Conservation (phyloP, 176 grass and related monocot species). For the Aegilops tauschii region DNA sequence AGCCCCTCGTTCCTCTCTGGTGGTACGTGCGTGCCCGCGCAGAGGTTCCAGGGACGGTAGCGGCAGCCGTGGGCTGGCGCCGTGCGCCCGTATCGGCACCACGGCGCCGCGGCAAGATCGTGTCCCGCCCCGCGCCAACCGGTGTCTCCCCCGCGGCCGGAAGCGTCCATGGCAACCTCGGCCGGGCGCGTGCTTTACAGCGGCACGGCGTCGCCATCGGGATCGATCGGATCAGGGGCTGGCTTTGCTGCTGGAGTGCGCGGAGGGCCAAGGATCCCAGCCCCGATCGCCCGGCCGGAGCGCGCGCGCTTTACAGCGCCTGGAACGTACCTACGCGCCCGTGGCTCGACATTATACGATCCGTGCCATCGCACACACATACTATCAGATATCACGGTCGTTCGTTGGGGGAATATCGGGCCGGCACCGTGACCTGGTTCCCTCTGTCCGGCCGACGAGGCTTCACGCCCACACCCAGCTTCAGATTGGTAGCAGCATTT, state of each 20-base stretch:
- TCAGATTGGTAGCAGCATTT: background rate
- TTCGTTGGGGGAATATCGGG: background rate
- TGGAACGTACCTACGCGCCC: background rate
- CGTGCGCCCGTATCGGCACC: background rate
- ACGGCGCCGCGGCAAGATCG: background rate
- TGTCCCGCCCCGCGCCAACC: background rate
- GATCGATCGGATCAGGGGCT: background rate
- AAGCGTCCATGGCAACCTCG: background rate
- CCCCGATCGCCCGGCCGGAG: slow-evolving; percentile 4
- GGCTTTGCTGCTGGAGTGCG: background rate
- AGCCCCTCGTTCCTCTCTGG: no score
- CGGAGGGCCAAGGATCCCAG: background rate
- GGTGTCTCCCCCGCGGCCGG: background rate
- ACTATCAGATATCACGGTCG: background rate
- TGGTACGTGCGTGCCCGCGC: background rate
- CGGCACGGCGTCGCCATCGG: background rate
- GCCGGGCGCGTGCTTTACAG: background rate
- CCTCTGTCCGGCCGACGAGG: background rate
- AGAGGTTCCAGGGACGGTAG: no score
- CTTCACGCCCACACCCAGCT: background rate
- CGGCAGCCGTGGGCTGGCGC: no score
- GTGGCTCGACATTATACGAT: background rate
- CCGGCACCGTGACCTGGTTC: background rate
- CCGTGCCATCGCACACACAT: background rate
- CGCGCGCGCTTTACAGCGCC: background rate